Conservation (phyloP, 805 yeast species). For the Saccharomycopsis babjevae region DNA sequence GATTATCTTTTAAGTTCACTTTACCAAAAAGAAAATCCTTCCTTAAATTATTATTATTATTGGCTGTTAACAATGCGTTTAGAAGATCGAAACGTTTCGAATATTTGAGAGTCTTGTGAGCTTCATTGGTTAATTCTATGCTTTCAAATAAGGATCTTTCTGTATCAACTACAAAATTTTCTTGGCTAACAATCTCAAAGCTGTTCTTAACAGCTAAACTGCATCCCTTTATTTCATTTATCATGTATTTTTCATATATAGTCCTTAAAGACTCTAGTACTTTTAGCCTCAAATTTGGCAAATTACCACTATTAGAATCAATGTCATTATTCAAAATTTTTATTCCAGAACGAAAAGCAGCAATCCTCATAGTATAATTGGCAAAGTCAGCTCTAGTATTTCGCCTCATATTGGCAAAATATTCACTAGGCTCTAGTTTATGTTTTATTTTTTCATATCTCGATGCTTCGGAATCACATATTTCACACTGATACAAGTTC, state of each 20-base stretch:
- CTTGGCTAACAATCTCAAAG: not conserved
- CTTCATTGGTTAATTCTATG: not conserved
- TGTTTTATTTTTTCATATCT: constrained; percentile 28
- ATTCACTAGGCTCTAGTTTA: constrained; percentile 25
- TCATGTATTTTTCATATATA: not conserved
- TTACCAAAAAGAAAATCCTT: not conserved
- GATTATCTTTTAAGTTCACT: not conserved
- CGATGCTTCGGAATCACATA: constrained; percentile 34
- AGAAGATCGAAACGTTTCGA: not conserved
- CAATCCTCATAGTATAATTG: not conserved
- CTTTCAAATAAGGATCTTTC: not conserved
- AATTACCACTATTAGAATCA: not conserved
- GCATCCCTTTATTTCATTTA: not conserved
- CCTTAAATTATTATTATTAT: not conserved
- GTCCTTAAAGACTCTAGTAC: not conserved
- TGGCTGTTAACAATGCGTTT: not conserved
- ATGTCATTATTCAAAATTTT: too few relatives aligned
- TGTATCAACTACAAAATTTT: not conserved
- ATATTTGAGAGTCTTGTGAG: not conserved
- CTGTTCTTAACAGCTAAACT: not conserved
- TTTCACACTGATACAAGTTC: constrained; percentile 40
- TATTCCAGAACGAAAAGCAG: not conserved
- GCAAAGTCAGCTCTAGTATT: not conserved
- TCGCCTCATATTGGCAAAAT: constrained; percentile 13
- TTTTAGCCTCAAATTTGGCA: not conserved